Evolutionary conservation across 2,329 filamentous ascomycete species (phyloP).

Genomic region (Fusarium sp.): DNA sequence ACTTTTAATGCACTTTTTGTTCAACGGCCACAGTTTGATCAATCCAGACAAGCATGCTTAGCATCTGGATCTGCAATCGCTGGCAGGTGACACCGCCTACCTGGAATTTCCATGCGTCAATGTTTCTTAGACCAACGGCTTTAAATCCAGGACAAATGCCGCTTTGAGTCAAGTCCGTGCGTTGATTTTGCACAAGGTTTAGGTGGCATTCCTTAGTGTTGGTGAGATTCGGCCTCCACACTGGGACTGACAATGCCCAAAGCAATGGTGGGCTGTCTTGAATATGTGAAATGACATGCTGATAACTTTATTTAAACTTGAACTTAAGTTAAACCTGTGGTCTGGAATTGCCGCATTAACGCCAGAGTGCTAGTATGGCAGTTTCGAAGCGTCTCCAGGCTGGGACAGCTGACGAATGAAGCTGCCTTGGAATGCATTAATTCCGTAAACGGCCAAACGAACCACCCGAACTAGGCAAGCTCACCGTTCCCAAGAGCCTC

Average conservation of each 20-base stretch:
- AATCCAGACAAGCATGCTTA: background rate
- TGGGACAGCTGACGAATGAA: background rate
- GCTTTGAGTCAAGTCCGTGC: background rate
- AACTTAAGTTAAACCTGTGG: background rate
- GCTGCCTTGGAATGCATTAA: conserved; percentile 6
- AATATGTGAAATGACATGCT: conserved; percentile 26
- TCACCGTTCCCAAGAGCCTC: background rate
- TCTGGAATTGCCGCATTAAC: conserved; percentile 1
- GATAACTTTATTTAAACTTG: background rate
- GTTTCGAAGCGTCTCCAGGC: background rate
- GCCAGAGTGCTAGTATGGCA: background rate
- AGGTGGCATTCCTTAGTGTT: conserved; percentile 20
- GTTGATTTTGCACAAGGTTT: conserved; percentile 7
- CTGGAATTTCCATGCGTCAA: conserved; percentile 29
- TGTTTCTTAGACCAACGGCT: conserved; percentile 12
- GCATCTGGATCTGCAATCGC: background rate
- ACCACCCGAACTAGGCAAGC: conserved; percentile 3
- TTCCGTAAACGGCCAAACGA: conserved; percentile 13
- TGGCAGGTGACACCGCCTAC: conserved; percentile 13
- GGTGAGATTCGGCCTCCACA: background rate
- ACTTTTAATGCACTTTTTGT: background rate
- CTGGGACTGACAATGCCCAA: conserved; percentile 3
- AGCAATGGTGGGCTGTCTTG: background rate
- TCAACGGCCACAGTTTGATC: background rate
- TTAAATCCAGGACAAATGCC: background rate